Conservation (phyloP, 192 early-diverging fungal genomes). For the Rhizophagus clarus region DNA sequence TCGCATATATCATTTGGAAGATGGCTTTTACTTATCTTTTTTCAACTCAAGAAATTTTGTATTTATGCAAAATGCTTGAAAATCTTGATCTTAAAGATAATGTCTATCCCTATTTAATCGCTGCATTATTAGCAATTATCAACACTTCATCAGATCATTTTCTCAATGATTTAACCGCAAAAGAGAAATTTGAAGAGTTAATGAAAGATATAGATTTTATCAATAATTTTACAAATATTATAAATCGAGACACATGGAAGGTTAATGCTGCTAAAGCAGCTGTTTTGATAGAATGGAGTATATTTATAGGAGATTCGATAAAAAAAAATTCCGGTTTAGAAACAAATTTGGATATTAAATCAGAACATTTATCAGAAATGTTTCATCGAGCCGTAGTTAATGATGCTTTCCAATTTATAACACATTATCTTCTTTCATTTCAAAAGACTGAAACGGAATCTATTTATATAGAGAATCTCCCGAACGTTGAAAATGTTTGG, state of each 20-base stretch:
- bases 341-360: conserved; percentile 40
- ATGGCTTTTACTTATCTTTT: conserved; percentile 45
- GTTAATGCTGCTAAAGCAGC: conserved; percentile 40
- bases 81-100: conserved; percentile 37
- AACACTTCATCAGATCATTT: conserved; percentile 46
- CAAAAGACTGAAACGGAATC: conserved; percentile 27
- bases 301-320: conserved; percentile 53
- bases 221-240: conserved; percentile 36
- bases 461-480: background rate
- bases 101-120: conserved; percentile 39
- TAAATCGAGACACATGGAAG: conserved; percentile 32
- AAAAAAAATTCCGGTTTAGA: conserved; percentile 52
- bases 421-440: conserved; percentile 63
- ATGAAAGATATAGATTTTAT: conserved; percentile 42
- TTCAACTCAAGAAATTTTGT: conserved; percentile 37
- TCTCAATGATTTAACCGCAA: conserved; percentile 30
- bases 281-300: conserved; percentile 63
- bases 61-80: conserved; percentile 41
- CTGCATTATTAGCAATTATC: conserved; percentile 42
- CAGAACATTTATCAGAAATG: conserved; percentile 48
- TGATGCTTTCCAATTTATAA: conserved; percentile 65
- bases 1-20: conserved; percentile 49
- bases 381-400: conserved; percentile 56
- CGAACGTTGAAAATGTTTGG: background rate
- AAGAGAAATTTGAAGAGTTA: conserved; percentile 34